These are phyloP conservation scores for Dryadomyces quercus-mongolicae DNA, from an alignment of 2,329 filamentous ascomycete genomes.

Conservation along the genomic window DNA sequence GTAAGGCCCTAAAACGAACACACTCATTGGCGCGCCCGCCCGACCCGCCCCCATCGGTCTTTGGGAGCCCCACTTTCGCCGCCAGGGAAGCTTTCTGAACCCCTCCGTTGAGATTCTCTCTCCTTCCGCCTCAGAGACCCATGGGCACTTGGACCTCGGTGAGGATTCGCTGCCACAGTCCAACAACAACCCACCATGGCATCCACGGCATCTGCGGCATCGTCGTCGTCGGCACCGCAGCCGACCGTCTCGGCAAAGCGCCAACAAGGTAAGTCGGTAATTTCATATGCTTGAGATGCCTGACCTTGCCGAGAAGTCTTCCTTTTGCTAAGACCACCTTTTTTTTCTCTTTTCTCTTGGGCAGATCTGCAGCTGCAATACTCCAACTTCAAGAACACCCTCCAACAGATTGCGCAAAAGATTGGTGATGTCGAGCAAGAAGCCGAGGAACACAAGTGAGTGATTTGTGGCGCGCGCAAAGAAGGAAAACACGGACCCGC, in stretches of 20 bases:
- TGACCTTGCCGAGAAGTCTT: no score
- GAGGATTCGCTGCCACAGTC: neutral
- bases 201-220: constrained; percentile 1
- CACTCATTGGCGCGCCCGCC: neutral
- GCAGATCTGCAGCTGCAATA: constrained; percentile 72
- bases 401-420: constrained; percentile 90
- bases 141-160: neutral
- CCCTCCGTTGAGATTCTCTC: neutral
- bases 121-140: neutral
- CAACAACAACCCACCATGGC: neutral
- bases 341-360: neutral
- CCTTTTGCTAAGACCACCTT: neutral
- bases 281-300: no score
- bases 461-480: constrained; percentile 11
- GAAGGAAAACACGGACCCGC: no score
- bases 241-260: constrained; percentile 42
- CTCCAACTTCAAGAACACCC: constrained; percentile 60
- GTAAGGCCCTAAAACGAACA: neutral
- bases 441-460: constrained; percentile 94
- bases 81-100: neutral
- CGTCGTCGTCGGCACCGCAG: neutral
- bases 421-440: constrained; percentile 98
- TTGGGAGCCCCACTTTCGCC: neutral
- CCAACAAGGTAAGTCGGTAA: constrained; percentile 51
- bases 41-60: neutral